Evolutionary conservation across 495 filamentous ascomycete species (phyloP), one percentile per base, ranked within the genome.

Genomic region (Hypomontagnella submonticulosa): DNA sequence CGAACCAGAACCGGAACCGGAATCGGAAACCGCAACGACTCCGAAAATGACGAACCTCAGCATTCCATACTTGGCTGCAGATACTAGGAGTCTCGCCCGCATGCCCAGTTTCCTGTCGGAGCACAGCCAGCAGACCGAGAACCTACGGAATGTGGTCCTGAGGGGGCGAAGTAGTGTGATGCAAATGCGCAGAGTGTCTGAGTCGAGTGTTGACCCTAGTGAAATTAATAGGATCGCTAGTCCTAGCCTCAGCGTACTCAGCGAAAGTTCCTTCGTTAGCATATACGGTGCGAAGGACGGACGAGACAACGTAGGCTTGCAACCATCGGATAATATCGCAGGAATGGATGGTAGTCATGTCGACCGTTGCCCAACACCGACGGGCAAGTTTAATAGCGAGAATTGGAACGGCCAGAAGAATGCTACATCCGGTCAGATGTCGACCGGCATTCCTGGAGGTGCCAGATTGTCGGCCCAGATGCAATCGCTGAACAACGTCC

Each of bases 251-350:
- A 93, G 91, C 63, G 82, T 91, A 13, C 81, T 94, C 23, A 93
- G 90, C 69, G 90, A 94, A 73, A 91, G 89, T 67, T 92, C 89
- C 30, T 91, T 93, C 63, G 66, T 90, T 9, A 89, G 87, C 69
- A 80, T 91, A 4, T 88, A 88, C 56, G 89, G 86, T 12, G 73
- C 78, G 12, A 79, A 75, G 56, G 62, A 64, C 18, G 57, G 33
- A 23, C 56, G 67, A 32, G 63, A 62, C 3, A 71, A 67, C 12
- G 66, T 60, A 49, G 42, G 56, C 3, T 63, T 71, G 2, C 59
- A 62, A 2, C 66, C 75, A 1, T 48, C 73, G 0, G 57, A 57
- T 5, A 67, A 72, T 34, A 54, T 71, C 10, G 61, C 61, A 12
- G 59, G 59, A 10, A 43, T 73, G 62, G 76, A 79, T 54, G 76